Conservation (phyloP, 1,139 yeast genomes). For the Candida tetrigidarum region DNA sequence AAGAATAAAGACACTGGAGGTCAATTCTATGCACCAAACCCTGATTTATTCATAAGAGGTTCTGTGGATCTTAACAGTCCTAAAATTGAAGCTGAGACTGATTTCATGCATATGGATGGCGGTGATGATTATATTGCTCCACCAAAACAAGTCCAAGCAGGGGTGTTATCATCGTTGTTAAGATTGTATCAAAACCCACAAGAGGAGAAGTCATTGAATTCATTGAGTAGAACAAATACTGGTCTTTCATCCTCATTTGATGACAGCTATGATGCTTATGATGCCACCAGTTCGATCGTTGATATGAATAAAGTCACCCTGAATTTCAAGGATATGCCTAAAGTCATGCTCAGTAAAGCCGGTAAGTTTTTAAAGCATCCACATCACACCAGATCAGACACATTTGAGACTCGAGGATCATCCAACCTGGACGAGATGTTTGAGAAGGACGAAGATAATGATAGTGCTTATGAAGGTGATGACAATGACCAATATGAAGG, state of each 20-base stretch:
- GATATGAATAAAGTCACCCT: slow-evolving; percentile 32
- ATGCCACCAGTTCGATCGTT: slow-evolving; percentile 9
- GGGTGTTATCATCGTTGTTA: slow-evolving; percentile 78
- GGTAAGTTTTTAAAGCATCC: slow-evolving; percentile 6
- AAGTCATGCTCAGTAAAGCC: slow-evolving; percentile 7
- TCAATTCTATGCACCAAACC: slow-evolving; percentile 49
- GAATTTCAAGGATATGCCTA: slow-evolving; percentile 23
- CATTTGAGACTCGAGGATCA: slow-evolving; percentile 13
- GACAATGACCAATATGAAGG: slow-evolving; percentile 9
- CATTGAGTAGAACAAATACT: slow-evolving; percentile 14
- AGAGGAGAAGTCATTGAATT: slow-evolving; percentile 30
- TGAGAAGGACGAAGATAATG: slow-evolving; percentile 6
- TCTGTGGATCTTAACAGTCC: slow-evolving; percentile 30
- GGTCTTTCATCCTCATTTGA: slow-evolving; percentile 11
- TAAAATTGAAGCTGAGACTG: slow-evolving; percentile 17
- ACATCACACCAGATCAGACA: slow-evolving; percentile 7
- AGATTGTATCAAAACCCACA: slow-evolving; percentile 60
- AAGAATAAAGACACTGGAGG: slow-evolving; percentile 13
- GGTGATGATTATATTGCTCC: slow-evolving; percentile 64
- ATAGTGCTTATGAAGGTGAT: slow-evolving; percentile 8
- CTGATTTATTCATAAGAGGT: slow-evolving; percentile 42
- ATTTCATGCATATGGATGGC: slow-evolving; percentile 34
- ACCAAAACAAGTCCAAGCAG: slow-evolving; percentile 76
- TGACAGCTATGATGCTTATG: slow-evolving; percentile 14
- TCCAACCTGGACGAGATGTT: slow-evolving; percentile 5